Percentiles rank a stretch among this genome's conserved stretches.
phyloP scores from a whole-genome alignment of 2,329 filamentous ascomycete species.

The Talaromyces sp. region DNA sequence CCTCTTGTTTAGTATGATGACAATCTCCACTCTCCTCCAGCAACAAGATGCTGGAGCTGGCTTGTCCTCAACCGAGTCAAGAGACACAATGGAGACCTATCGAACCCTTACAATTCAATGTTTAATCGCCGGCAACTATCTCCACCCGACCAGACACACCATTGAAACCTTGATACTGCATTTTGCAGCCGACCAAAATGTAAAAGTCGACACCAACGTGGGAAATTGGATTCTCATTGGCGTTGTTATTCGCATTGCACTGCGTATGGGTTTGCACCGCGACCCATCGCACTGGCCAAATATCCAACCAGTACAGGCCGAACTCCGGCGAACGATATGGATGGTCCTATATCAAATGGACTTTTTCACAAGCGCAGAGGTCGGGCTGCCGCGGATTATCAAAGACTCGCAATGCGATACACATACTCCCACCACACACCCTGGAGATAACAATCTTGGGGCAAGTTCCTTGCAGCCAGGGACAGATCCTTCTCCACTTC shows the following conservation, averaged over 20 bases:
- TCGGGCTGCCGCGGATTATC: conserved; percentile 16
- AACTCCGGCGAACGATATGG: conserved; percentile 9
- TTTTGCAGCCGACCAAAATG: conserved; percentile 5
- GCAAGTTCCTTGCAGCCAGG: conserved; percentile 1
- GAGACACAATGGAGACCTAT: conserved; percentile 2
- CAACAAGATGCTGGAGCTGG: conserved; percentile 5
- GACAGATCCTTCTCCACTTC: conserved; percentile 1
- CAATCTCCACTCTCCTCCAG: conserved; percentile 5
- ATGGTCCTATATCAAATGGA: conserved; percentile 15
- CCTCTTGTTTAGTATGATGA: conserved; percentile 8
- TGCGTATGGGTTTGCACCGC: conserved; percentile 74
- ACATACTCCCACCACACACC: conserved; percentile 5
- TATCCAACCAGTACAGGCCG: conserved; percentile 8
- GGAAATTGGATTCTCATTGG: conserved; percentile 63
- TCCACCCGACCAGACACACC: conserved; percentile 5
- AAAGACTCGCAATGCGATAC: conserved; percentile 16
- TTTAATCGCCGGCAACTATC: conserved; percentile 7
- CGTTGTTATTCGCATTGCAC: conserved; percentile 66
- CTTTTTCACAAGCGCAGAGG: conserved; percentile 15
- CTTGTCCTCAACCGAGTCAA: neutral
- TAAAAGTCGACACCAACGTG: conserved; percentile 3
- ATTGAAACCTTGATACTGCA: conserved; percentile 8
- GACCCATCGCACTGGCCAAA: conserved; percentile 45
- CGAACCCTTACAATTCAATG: conserved; percentile 9
- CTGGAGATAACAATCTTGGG: neutral